Evolutionary conservation across 1,139 yeast genomes (phyloP).

Genomic region (Yamadazyma atmosphaerica): DNA sequence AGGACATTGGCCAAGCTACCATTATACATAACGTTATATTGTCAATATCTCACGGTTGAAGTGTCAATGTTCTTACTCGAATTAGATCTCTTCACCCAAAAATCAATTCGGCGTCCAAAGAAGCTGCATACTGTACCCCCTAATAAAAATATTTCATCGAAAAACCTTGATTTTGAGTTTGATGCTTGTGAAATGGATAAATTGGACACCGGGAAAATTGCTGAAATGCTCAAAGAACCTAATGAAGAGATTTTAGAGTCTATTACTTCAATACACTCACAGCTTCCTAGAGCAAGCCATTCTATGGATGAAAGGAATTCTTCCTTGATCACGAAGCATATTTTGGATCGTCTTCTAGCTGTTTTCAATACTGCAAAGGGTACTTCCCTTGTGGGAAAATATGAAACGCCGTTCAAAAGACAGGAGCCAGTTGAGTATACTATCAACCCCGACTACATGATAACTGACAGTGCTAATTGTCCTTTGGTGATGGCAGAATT

Average conservation of each 20-base stretch:
- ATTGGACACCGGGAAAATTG: not conserved
- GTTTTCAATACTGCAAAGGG: not conserved
- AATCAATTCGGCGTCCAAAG: not conserved
- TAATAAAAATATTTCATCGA: not conserved
- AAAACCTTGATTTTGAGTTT: not conserved
- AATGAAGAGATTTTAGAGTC: not conserved
- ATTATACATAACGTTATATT: too few relatives aligned
- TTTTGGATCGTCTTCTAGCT: not conserved
- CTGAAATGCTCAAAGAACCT: not conserved
- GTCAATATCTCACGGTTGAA: too few relatives aligned
- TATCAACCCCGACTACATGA: not conserved
- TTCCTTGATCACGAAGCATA: not conserved
- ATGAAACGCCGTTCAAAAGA: too few relatives aligned
- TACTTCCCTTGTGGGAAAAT: not conserved
- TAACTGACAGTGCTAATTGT: not conserved
- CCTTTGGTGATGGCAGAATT: not conserved
- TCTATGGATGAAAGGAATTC: not conserved
- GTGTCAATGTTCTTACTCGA: too few relatives aligned
- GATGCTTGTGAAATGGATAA: not conserved
- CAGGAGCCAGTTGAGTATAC: not conserved
- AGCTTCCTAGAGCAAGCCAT: not conserved
- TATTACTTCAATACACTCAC: not conserved
- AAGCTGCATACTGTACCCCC: too few relatives aligned
- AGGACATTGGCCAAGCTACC: too few relatives aligned
- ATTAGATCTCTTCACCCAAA: not conserved